Evolutionary conservation across 2,329 filamentous ascomycete genomes (phyloP), one percentile per base, ranked within the genome.

Genomic region (Monilinia aucupariae): DNA sequence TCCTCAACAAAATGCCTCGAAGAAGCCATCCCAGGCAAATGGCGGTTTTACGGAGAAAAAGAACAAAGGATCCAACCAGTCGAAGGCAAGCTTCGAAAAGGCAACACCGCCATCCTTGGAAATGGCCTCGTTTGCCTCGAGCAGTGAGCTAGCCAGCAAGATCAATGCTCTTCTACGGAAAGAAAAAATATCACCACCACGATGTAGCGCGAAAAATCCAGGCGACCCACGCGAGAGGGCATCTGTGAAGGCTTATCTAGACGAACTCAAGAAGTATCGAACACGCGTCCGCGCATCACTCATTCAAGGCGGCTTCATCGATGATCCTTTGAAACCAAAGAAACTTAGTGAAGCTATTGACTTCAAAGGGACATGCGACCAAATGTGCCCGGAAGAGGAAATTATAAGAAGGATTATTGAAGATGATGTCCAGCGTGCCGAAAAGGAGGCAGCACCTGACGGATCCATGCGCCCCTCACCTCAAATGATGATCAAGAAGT

Each of bases 341-440:
- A 81, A 79, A 22, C 77, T 89, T 9, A 79, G 83, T 64, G 81
- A 88, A 70, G 86, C 86, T 8, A 83, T 88, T 54, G 80, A 83
- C 49, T 89, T 89, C 71, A 85, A 85, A 71, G 86, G 86, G 17
- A 86, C 85, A 52, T 88, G 85, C 69, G 83, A 88, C 68, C 83
- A 86, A 32, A 88, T 88, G 85, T 89, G 86, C 65, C 86, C 86
- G 6, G 83, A 87, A 66, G 87, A 82, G 72, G 86, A 89, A 71
- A 83, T 82, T 71, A 80, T 86, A 41, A 82, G 79, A 56, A 80
- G 85, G 65, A 87, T 88, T 62, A 81, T 81, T 54, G 84, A 88
- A 71, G 77, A 79, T 68, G 83, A 87, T 65, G 79, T 86, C 27
- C 80, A 82, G 67, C 75, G 75, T 8, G 77, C 82, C 8, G 85